Evolutionary conservation across 1,284 basidiomycete species (phyloP).

Genomic region (Leccinum pachyderme): DNA sequence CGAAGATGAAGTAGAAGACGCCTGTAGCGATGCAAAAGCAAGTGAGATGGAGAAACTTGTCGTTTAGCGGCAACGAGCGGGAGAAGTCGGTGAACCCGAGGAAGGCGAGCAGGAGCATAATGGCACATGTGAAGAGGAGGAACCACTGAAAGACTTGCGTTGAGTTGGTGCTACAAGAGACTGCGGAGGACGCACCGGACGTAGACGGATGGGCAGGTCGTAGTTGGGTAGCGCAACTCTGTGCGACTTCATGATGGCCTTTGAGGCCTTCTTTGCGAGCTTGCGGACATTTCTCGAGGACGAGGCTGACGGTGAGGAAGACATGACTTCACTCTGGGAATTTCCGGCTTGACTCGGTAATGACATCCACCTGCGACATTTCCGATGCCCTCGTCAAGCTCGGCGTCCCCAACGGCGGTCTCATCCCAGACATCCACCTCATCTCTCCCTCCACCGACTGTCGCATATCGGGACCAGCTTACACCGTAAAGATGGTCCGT

Average conservation of each 20-base stretch:
- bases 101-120: conserved; percentile 67
- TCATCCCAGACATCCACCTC: conserved; percentile 77
- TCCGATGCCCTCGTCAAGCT: conserved; percentile 92
- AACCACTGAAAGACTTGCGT: conserved; percentile 58
- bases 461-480: conserved; percentile 75
- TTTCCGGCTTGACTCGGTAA: neutral
- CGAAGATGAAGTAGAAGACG: conserved; percentile 85
- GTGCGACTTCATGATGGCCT: conserved; percentile 56
- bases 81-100: conserved; percentile 73
- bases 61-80: conserved; percentile 67
- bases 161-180: conserved; percentile 2
- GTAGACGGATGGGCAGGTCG: conserved; percentile 67
- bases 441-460: conserved; percentile 43
- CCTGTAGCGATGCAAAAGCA: conserved; percentile 77
- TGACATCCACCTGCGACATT: conserved; percentile 74
- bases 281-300: conserved; percentile 28
- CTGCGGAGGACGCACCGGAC: conserved; percentile 54
- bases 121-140: conserved; percentile 57
- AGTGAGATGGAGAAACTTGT: conserved; percentile 83
- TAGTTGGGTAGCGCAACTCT: conserved; percentile 58
- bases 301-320: conserved; percentile 12
- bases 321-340: neutral
- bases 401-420: conserved; percentile 71
- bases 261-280: conserved; percentile 38
- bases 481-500: conserved; percentile 87